These are phyloP conservation scores for Penicillium psychrosexuale DNA, from an alignment of 2,329 filamentous ascomycete species.

Conservation along the genomic window DNA sequence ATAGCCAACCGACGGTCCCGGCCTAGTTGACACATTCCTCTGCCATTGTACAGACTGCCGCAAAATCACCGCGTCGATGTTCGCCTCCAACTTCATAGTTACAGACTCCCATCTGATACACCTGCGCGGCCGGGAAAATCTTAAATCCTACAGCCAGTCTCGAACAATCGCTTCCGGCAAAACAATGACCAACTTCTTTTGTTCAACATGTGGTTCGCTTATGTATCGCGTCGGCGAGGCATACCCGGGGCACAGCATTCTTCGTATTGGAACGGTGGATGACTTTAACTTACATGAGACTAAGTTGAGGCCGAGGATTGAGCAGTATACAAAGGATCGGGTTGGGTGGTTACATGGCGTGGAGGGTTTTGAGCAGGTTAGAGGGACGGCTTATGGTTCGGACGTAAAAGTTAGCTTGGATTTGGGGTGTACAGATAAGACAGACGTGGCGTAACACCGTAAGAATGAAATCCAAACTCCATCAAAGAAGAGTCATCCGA, in stretches of 20 bases:
- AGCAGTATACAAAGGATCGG: slow-evolving; percentile 54
- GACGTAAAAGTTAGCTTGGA: too few species aligned
- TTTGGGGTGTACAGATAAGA: too few species aligned
- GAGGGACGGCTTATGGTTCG: slow-evolving; percentile 4
- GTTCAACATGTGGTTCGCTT: slow-evolving; percentile 56
- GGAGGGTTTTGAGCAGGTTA: slow-evolving; percentile 36
- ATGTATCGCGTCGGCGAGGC: slow-evolving; percentile 54
- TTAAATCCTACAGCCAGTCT: slow-evolving; percentile 48
- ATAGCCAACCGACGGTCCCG: slow-evolving; percentile 14
- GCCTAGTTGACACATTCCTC: slow-evolving; percentile 51
- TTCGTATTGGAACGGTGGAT: slow-evolving; percentile 61
- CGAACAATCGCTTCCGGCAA: slow-evolving; percentile 49
- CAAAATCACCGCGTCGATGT: slow-evolving; percentile 63
- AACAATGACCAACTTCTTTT: slow-evolving; percentile 62
- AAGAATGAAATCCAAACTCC: too few species aligned
- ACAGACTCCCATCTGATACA: slow-evolving; percentile 47
- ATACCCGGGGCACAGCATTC: slow-evolving; percentile 48
- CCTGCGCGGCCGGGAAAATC: slow-evolving; percentile 51
- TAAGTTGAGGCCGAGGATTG: slow-evolving; percentile 52
- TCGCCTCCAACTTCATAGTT: slow-evolving; percentile 58
- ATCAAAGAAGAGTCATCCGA: too few species aligned
- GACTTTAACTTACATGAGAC: slow-evolving; percentile 59
- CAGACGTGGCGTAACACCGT: too few species aligned
- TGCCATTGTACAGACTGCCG: slow-evolving; percentile 62
- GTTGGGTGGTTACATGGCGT: slow-evolving; percentile 49